A percentile compares a stretch with the other conserved stretches of the same genome.
These are phyloP conservation scores for Neofusicoccum sp. DNA, from an alignment of 2,329 filamentous ascomycete genomes.

Conservation along the genomic window DNA sequence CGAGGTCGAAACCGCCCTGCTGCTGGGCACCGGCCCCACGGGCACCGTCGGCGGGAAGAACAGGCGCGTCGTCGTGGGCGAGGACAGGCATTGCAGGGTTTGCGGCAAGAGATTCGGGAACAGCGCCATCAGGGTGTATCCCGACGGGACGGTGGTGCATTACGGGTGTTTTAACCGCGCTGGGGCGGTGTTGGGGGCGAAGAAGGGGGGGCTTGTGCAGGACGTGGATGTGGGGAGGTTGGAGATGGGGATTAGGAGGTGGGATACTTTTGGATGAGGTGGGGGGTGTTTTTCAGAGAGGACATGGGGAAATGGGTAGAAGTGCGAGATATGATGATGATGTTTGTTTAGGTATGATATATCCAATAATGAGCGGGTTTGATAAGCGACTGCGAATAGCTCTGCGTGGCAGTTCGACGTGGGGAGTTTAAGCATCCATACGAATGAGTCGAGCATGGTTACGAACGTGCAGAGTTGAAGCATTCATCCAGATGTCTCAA, in stretches of 20 bases:
- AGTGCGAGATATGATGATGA: no score
- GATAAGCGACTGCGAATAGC: no score
- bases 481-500: no score
- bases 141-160: conserved; percentile 59
- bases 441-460: no score
- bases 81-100: conserved; percentile 86
- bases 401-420: no score
- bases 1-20: conserved; percentile 68
- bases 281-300: neutral
- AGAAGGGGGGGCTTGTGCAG: neutral
- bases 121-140: conserved; percentile 85
- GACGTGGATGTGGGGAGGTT: neutral
- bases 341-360: no score
- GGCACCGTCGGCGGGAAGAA: conserved; percentile 58
- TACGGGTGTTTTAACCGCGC: conserved; percentile 41
- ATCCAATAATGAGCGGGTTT: no score
- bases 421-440: no score
- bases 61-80: conserved; percentile 73
- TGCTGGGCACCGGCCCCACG: conserved; percentile 69
- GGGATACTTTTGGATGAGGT: conserved; percentile 5
- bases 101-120: conserved; percentile 92
- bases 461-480: no score
- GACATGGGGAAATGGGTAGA: no score
- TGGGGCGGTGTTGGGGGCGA: neutral
- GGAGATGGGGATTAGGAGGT: conserved; percentile 3